Evolutionary conservation across 495 filamentous ascomycete species (phyloP).

Genomic region (Letharia columbiana): DNA sequence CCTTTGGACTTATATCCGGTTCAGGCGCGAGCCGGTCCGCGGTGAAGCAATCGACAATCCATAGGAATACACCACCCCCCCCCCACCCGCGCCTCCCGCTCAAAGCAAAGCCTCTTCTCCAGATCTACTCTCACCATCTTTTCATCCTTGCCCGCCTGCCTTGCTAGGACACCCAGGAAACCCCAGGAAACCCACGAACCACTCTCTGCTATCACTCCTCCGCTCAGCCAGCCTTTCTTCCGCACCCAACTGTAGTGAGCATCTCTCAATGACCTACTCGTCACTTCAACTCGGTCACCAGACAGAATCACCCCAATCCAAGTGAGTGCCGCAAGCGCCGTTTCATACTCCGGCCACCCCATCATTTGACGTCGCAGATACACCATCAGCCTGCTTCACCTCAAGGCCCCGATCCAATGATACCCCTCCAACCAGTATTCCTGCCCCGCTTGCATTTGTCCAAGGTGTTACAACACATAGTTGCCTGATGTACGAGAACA

Average conservation of each 20-base stretch:
- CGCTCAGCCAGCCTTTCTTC: neutral
- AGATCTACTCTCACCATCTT: neutral
- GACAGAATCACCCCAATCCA: neutral
- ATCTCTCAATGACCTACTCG: neutral
- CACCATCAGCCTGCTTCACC: neutral
- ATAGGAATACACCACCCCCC: neutral
- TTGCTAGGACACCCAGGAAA: neutral
- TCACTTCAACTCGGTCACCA: neutral
- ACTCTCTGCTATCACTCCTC: neutral
- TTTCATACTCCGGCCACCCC: neutral
- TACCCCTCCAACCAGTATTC: neutral
- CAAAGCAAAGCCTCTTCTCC: constrained; percentile 3
- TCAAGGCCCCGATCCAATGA: constrained; percentile 9
- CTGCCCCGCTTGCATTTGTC: neutral
- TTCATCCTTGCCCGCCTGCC: neutral
- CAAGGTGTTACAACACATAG: neutral
- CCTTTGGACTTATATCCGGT: neutral
- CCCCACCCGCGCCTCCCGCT: neutral
- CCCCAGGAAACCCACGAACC: neutral
- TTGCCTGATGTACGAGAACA: neutral
- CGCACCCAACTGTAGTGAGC: neutral
- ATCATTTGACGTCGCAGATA: neutral
- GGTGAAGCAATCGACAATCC: neutral
- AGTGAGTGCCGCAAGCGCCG: neutral
- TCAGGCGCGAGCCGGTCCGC: constrained; percentile 4